Evolutionary conservation across 768 basidiomycete species (phyloP).

Genomic region (Termitomyces sp.): DNA sequence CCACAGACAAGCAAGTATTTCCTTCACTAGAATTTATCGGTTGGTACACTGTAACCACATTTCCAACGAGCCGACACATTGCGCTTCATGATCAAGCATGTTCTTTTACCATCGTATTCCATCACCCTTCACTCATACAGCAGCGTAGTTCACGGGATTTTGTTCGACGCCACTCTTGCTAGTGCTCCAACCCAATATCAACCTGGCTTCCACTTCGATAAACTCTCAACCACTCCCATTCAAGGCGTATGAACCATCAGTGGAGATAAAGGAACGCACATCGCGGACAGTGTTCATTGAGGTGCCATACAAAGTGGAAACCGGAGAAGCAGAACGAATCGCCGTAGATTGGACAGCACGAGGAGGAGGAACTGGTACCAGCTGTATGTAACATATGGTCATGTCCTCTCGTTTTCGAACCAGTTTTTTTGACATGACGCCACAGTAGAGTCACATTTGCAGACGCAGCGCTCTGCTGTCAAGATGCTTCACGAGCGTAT

Average conservation of each 20-base stretch:
- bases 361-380: constrained; percentile 78
- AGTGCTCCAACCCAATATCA: constrained; percentile 32
- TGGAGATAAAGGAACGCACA: constrained; percentile 77
- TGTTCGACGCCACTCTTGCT: constrained; percentile 89
- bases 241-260: constrained; percentile 88
- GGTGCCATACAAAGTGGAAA: constrained; percentile 85
- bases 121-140: neutral
- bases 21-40: constrained; percentile 96
- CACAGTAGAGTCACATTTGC: constrained; percentile 84
- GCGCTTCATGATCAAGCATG: constrained; percentile 80
- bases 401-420: neutral
- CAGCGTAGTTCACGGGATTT: constrained; percentile 67
- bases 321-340: constrained; percentile 97
- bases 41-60: constrained; percentile 89
- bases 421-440: constrained; percentile 1
- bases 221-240: constrained; percentile 79
- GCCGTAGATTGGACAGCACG: constrained; percentile 95
- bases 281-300: constrained; percentile 79
- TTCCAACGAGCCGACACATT: constrained; percentile 71
- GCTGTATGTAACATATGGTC: constrained; percentile 43
- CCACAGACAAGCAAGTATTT: constrained; percentile 93
- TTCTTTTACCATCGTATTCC: neutral
- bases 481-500: constrained; percentile 96
- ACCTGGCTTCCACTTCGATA: constrained; percentile 18
- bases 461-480: constrained; percentile 90